Evolutionary conservation across 139 green algal genomes (phyloP).

Genomic region (Closterium sp.): DNA sequence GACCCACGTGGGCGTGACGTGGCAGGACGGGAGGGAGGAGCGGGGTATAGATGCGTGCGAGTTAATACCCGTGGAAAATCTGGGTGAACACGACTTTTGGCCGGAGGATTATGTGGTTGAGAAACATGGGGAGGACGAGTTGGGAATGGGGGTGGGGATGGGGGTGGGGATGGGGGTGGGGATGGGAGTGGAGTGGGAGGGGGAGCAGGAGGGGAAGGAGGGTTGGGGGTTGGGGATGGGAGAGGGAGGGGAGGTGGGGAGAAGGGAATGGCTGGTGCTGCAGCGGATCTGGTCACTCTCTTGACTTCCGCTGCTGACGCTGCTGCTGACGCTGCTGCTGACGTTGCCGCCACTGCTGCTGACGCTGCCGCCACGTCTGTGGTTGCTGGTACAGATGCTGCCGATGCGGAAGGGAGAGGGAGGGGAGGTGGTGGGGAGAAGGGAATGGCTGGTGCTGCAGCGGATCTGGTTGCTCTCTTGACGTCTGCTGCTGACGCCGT

Average conservation of each 20-base stretch:
- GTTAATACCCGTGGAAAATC: conserved; percentile 52
- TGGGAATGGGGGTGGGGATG: background rate
- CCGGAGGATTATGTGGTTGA: conserved; percentile 56
- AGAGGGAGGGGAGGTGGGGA: background rate
- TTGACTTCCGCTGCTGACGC: background rate
- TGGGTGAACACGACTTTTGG: conserved; percentile 61
- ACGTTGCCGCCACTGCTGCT: too few relatives aligned
- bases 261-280: background rate
- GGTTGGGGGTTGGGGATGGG: background rate
- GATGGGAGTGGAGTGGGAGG: background rate
- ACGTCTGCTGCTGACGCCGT: too few relatives aligned
- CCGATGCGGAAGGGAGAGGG: background rate
- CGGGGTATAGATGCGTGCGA: conserved; percentile 6
- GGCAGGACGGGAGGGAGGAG: conserved; percentile 52
- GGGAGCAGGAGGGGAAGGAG: background rate
- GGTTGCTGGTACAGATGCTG: background rate
- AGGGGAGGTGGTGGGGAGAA: background rate
- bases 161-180: background rate
- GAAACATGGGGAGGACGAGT: background rate
- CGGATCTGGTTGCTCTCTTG: too few relatives aligned
- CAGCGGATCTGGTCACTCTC: background rate
- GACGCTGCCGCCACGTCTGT: background rate
- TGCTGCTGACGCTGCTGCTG: background rate
- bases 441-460: background rate
- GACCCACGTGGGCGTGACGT: conserved; percentile 53